phyloP scores from a whole-genome alignment of 1,284 basidiomycete genomes.

The Schizophyllum commune region DNA sequence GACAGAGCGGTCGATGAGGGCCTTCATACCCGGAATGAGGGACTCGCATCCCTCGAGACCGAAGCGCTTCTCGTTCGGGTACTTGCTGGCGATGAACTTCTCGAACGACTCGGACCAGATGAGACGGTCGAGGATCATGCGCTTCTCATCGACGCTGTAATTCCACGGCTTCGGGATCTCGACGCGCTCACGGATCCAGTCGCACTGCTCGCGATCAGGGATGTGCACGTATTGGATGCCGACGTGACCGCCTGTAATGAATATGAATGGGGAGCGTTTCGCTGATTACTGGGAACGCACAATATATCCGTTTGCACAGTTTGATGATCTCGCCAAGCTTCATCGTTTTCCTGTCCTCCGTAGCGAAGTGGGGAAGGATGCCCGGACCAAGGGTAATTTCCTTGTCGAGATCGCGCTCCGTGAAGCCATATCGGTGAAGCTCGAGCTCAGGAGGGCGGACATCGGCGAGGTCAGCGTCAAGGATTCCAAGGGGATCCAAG shows the following conservation, averaged over 20 bases:
- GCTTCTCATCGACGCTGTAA: conserved; percentile 96
- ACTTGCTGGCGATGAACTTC: conserved; percentile 97
- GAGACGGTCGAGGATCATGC: conserved; percentile 97
- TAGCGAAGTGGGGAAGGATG: conserved; percentile 92
- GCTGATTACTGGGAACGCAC: conserved; percentile 39
- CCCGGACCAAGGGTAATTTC: conserved; percentile 93
- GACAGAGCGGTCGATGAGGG: conserved; percentile 95
- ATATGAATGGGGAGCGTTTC: conserved; percentile 4
- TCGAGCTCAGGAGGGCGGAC: conserved; percentile 82
- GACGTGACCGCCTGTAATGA: conserved; percentile 71
- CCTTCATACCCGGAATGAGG: conserved; percentile 98
- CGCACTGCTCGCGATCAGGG: conserved; percentile 96
- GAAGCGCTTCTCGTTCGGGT: conserved; percentile 99
- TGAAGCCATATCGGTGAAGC: conserved; percentile 91
- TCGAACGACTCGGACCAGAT: conserved; percentile 99
- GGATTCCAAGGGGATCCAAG: conserved; percentile 91
- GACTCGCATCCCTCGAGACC: conserved; percentile 98
- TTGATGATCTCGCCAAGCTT: conserved; percentile 90
- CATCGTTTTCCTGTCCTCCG: conserved; percentile 80
- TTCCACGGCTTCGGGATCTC: conserved; percentile 98
- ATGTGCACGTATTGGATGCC: conserved; percentile 99
- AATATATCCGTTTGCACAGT: conserved; percentile 91
- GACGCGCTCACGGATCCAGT: conserved; percentile 97
- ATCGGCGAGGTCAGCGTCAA: conserved; percentile 79
- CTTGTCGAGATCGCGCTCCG: conserved; percentile 89